Conservation (phyloP, 306 rosid genomes). For the Quercus variabilis region DNA sequence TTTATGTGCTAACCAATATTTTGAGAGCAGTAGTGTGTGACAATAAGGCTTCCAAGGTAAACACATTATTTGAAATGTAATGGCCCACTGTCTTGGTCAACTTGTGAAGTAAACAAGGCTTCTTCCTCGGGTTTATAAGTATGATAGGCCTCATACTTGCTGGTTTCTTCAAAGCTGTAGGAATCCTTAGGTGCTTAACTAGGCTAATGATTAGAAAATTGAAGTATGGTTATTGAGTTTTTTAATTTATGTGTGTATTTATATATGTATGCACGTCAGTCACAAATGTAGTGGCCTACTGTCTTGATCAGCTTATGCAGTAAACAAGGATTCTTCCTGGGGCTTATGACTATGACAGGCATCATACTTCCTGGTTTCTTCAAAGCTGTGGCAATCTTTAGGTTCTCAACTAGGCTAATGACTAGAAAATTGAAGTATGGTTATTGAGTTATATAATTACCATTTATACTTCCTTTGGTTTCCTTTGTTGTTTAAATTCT, state of each 20-base stretch:
- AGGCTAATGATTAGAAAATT: not conserved
- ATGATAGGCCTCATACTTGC: too few relatives aligned
- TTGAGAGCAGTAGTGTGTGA: too few relatives aligned
- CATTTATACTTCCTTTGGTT: not conserved
- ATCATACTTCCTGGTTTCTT: not conserved
- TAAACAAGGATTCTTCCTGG: too few relatives aligned
- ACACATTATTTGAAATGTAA: too few relatives aligned
- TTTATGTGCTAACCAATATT: too few relatives aligned
- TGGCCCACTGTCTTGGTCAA: too few relatives aligned
- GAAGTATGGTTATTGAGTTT: not conserved
- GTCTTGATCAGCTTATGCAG: too few relatives aligned
- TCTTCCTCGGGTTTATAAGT: too few relatives aligned
- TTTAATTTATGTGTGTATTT: not conserved
- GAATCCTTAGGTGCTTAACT: not conserved
- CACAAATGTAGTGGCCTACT: too few relatives aligned
- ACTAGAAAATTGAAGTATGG: not conserved
- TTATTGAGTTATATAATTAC: not conserved
- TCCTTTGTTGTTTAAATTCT: constrained; percentile 1
- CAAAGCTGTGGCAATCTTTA: not conserved
- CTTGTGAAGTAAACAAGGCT: too few relatives aligned
- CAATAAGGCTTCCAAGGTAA: too few relatives aligned
- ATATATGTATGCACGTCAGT: too few relatives aligned
- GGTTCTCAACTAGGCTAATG: not conserved
- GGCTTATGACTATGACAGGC: not conserved
- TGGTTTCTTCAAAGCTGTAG: not conserved